phyloP scores from a whole-genome alignment of 257 asterid genomes.

The Oldenlandia corymbosa region DNA sequence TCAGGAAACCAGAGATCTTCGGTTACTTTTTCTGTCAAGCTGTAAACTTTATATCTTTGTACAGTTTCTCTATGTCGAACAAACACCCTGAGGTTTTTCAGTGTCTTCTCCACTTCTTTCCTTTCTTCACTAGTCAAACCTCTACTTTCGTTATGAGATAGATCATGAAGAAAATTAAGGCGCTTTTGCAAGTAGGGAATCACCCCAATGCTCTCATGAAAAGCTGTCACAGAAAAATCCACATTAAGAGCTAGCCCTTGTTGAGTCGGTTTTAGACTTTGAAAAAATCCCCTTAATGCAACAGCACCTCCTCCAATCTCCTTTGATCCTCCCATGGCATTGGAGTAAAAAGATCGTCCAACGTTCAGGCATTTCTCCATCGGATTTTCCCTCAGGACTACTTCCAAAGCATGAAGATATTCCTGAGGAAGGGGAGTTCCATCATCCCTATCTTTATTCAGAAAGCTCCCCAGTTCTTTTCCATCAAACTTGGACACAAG shows the following conservation, averaged over 20 bases:
- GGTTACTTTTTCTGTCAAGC: conserved; percentile 62
- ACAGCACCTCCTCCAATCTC: conserved; percentile 91
- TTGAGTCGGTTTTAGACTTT: conserved; percentile 85
- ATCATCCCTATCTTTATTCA: conserved; percentile 44
- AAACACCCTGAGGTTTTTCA: conserved; percentile 76
- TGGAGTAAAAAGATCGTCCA: conserved; percentile 72
- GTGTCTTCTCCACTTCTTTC: conserved; percentile 64
- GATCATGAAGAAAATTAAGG: conserved; percentile 50
- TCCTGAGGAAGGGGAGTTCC: conserved; percentile 75
- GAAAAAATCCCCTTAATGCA: conserved; percentile 85
- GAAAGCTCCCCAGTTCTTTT: conserved; percentile 36
- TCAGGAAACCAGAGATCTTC: conserved; percentile 72
- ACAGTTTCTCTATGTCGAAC: conserved; percentile 83
- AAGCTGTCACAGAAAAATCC: conserved; percentile 88
- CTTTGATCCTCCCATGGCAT: conserved; percentile 60
- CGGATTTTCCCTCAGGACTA: conserved; percentile 66
- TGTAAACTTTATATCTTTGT: conserved; percentile 66
- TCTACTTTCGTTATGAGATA: conserved; percentile 35
- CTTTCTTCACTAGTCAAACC: conserved; percentile 49
- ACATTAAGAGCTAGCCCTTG: conserved; percentile 93
- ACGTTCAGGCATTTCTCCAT: conserved; percentile 51
- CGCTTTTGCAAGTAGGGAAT: conserved; percentile 70
- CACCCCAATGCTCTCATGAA: conserved; percentile 89
- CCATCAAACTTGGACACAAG: conserved; percentile 86
- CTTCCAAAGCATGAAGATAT: conserved; percentile 90